Percentiles rank a stretch among this genome's conserved stretches.
phyloP scores from a whole-genome alignment of 2,329 filamentous ascomycete species.

The Ophiostoma tasmaniense region DNA sequence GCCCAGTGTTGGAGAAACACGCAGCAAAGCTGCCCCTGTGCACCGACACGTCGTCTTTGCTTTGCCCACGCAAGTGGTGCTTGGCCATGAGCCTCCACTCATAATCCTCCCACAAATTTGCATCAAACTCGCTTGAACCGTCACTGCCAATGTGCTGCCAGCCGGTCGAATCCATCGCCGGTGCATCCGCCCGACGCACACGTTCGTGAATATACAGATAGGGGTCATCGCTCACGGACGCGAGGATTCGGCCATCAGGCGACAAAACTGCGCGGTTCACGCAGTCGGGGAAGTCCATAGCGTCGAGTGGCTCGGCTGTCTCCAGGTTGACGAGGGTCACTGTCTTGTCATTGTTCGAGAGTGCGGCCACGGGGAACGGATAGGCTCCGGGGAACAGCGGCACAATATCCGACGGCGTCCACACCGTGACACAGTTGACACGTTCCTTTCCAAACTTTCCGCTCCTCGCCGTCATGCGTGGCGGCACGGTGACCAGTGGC shows the following conservation, averaged over 20 bases:
- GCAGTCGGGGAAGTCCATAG: conserved; percentile 67
- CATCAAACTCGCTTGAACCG: conserved; percentile 15
- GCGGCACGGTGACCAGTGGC: conserved; percentile 12
- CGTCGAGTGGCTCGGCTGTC: conserved; percentile 55
- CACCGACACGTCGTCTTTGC: conserved; percentile 43
- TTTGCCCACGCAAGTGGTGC: conserved; percentile 51
- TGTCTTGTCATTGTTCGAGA: conserved; percentile 87
- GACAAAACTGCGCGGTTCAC: conserved; percentile 95
- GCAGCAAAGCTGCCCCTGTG: conserved; percentile 66
- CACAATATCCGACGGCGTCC: conserved; percentile 42
- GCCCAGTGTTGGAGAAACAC: conserved; percentile 64
- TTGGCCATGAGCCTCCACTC: conserved; percentile 45
- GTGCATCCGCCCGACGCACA: conserved; percentile 28
- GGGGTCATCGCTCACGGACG: conserved; percentile 81
- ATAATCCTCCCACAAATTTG: conserved; percentile 25
- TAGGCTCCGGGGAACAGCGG: conserved; percentile 34
- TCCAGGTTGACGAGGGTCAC: conserved; percentile 75
- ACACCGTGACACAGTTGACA: conserved; percentile 59
- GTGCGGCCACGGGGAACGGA: conserved; percentile 51
- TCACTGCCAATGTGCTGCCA: conserved; percentile 7
- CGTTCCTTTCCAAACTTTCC: conserved; percentile 50
- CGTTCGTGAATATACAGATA: conserved; percentile 75
- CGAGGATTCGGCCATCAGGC: conserved; percentile 70
- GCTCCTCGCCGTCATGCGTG: conserved; percentile 35
- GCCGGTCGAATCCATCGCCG: not conserved